A percentile compares a stretch with the other conserved stretches of the same genome.
These are phyloP conservation scores for Penicillium ucsense DNA, from an alignment of 495 filamentous ascomycete species.

Conservation along the genomic window DNA sequence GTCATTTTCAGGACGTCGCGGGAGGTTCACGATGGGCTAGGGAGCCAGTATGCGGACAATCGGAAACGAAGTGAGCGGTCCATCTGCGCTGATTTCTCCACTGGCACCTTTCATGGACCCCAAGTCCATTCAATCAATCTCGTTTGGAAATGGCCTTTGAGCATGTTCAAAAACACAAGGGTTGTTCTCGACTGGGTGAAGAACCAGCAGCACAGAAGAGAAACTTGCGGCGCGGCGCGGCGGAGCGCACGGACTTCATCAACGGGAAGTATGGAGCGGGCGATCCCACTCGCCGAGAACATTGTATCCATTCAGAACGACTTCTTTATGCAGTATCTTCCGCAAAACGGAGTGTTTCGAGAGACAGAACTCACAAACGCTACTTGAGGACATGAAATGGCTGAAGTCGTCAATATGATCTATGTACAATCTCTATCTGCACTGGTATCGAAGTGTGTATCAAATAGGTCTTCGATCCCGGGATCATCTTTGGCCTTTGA, in stretches of 20 bases:
- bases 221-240: neutral
- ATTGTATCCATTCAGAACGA: too few relatives aligned
- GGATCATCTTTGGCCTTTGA: neutral
- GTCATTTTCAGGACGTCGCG: constrained; percentile 3
- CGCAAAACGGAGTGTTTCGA: neutral
- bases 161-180: too few relatives aligned
- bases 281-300: too few relatives aligned
- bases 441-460: neutral
- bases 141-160: too few relatives aligned
- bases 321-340: neutral
- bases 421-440: constrained; percentile 21
- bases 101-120: too few relatives aligned
- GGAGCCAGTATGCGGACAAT: neutral
- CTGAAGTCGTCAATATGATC: neutral
- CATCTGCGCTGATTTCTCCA: neutral
- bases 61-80: neutral
- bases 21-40: neutral
- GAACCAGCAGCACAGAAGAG: neutral
- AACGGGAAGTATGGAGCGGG: neutral
- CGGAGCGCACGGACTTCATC: neutral
- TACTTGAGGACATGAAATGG: too few relatives aligned
- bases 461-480: neutral
- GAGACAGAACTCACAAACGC: neutral
- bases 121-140: too few relatives aligned
- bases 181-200: too few relatives aligned